Base-by-base conservation (phyloP, 805 yeast genomes). In the Metschnikowia aberdeeniae region DNA sequence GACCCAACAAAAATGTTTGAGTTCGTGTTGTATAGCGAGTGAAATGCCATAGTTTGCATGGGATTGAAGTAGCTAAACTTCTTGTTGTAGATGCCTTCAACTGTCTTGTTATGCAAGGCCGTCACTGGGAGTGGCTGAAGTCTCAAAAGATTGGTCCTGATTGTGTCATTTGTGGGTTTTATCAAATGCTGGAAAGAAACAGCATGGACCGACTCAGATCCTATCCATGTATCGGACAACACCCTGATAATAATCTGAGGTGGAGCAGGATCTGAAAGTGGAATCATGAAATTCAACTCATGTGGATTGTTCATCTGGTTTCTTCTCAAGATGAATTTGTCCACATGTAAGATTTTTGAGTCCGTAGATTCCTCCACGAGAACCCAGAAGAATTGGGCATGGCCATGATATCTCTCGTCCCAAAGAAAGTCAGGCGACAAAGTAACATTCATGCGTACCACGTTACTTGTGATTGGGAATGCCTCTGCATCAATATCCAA, bases 11-110 rank as follows among this genome's bases (percentile, higher is more conserved):
- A 86, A 0, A 85, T 90, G 61, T 86, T 86, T 1, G 84, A 76
- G 50, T 85, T 79, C 1, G 84, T 68, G 62, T 93, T 82, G 67
- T 90, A 93, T 37, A 93, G 66, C 0, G 96, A 79, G 60, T 90
- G 96, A 68, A 93, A 93, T 0, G 85, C 78, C 98, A 92, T 92
- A 0, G 98, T 92, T 66, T 93, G 99, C 97, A 93, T 90, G 4
- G 99, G 98, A 61, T 93, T 93, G 75, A 93, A 93, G 65, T 86
- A 92, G 45, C 78, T 78, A 71, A 93, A 93, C 54, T 75, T 80
- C 6, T 62, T 47, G 4, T 73, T 67, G 61, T 93, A 93, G 34
- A 90, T 81, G 4, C 70, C 59, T 60, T 90, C 96, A 36, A 88
- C 64, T 12, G 73, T 69, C 1, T 75, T 66, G 59, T 89, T 75